phyloP scores from a whole-genome alignment of 306 rosid genomes.

The Sophora flavescens region DNA sequence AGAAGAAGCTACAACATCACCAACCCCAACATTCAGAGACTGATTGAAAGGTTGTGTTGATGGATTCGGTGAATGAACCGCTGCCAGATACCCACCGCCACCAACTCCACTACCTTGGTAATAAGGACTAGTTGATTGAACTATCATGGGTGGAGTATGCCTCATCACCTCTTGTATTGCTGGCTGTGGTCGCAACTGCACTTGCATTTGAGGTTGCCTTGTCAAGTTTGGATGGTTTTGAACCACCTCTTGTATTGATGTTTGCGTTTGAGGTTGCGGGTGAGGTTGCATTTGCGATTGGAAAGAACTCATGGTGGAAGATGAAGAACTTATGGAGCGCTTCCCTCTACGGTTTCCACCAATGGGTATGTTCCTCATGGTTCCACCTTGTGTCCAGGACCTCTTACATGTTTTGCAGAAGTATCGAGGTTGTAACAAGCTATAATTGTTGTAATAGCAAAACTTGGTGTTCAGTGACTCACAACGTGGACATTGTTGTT shows the following conservation, averaged over 20 bases:
- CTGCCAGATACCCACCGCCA: constrained; percentile 44
- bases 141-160: constrained; percentile 14
- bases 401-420: constrained; percentile 67
- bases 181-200: neutral
- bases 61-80: constrained; percentile 41
- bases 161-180: neutral
- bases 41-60: constrained; percentile 38
- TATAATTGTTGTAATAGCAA: constrained; percentile 71
- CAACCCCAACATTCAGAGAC: constrained; percentile 6
- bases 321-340: constrained; percentile 41
- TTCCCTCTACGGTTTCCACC: constrained; percentile 63
- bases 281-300: neutral
- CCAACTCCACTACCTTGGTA: constrained; percentile 20
- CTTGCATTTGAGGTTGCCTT: neutral
- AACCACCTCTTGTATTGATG: neutral
- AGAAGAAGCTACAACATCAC: constrained; percentile 37
- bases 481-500: constrained; percentile 62
- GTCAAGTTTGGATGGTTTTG: neutral
- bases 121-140: constrained; percentile 21
- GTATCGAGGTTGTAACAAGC: constrained; percentile 67
- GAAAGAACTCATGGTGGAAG: neutral
- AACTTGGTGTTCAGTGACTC: constrained; percentile 65
- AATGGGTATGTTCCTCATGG: constrained; percentile 64
- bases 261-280: neutral
- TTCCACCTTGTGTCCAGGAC: constrained; percentile 76